phyloP scores from a whole-genome alignment of 2,329 filamentous ascomycete species.

The Diatrype stigma region DNA sequence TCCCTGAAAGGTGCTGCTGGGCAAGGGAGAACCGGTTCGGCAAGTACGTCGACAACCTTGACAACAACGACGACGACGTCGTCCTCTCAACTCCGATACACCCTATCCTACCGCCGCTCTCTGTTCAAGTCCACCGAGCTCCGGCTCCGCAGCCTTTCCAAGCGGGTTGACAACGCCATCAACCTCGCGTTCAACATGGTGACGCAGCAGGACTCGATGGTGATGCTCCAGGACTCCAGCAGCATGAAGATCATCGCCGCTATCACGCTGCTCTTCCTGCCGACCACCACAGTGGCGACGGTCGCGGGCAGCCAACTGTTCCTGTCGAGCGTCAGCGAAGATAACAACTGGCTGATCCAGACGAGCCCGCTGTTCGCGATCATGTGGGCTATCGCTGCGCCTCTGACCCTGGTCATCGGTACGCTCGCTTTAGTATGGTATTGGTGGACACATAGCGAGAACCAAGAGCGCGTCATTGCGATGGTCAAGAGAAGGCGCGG shows the following conservation, averaged over 20 bases:
- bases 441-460: neutral
- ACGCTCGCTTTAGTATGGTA: neutral
- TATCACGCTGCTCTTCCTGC: constrained; percentile 35
- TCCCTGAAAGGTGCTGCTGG: neutral
- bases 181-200: constrained; percentile 33
- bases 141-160: constrained; percentile 29
- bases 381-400: neutral
- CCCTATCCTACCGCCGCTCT: constrained; percentile 22
- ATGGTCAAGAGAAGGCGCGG: neutral
- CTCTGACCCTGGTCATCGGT: neutral
- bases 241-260: constrained; percentile 34
- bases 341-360: neutral
- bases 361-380: neutral
- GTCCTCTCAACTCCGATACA: neutral
- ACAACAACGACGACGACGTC: neutral
- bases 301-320: constrained; percentile 21
- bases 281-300: constrained; percentile 31
- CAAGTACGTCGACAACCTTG: neutral
- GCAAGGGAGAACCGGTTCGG: neutral
- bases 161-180: constrained; percentile 31
- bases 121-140: constrained; percentile 33
- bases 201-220: constrained; percentile 32
- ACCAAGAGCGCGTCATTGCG: neutral
- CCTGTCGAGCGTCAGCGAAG: neutral
- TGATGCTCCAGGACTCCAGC: constrained; percentile 31